A percentile compares a stretch with the other conserved stretches of the same genome.
Evolutionary conservation across 768 basidiomycete species (phyloP).

Genomic region (Termitomyces sp.): DNA sequence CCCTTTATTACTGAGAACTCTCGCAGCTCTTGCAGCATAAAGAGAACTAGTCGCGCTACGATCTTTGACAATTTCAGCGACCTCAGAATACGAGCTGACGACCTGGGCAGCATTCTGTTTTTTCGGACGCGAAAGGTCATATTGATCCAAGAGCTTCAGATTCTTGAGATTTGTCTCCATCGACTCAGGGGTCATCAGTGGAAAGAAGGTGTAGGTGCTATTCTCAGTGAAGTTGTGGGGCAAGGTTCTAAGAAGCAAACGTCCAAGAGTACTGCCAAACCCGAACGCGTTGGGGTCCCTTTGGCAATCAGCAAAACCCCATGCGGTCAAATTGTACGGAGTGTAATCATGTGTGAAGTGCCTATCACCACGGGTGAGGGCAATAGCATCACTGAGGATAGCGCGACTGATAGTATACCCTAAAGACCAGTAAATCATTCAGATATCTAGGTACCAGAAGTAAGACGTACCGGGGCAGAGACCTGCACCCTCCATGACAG

Average conservation of each 20-base stretch:
- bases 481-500: conserved; percentile 71
- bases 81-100: conserved; percentile 44
- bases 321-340: conserved; percentile 72
- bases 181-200: conserved; percentile 72
- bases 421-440: conserved; percentile 16
- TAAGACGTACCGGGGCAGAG: conserved; percentile 65
- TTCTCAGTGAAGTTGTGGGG: conserved; percentile 65
- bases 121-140: conserved; percentile 50
- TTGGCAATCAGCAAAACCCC: conserved; percentile 83
- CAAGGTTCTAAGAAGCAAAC: conserved; percentile 68
- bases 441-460: not conserved
- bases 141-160: conserved; percentile 47
- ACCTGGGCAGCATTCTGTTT: conserved; percentile 18
- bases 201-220: conserved; percentile 82
- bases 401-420: conserved; percentile 83
- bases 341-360: conserved; percentile 82
- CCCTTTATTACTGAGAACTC: conserved; percentile 59
- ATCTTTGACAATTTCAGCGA: conserved; percentile 48
- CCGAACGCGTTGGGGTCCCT: conserved; percentile 67
- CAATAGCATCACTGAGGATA: conserved; percentile 82
- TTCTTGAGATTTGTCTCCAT: conserved; percentile 61
- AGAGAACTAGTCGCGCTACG: conserved; percentile 38
- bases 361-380: conserved; percentile 80
- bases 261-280: conserved; percentile 72
- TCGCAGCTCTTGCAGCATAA: conserved; percentile 44